Percentiles rank a stretch among this genome's conserved stretches.
These are phyloP conservation scores for Asterochloris sp. DNA, from an alignment of 139 green algal species.

Conservation along the genomic window DNA sequence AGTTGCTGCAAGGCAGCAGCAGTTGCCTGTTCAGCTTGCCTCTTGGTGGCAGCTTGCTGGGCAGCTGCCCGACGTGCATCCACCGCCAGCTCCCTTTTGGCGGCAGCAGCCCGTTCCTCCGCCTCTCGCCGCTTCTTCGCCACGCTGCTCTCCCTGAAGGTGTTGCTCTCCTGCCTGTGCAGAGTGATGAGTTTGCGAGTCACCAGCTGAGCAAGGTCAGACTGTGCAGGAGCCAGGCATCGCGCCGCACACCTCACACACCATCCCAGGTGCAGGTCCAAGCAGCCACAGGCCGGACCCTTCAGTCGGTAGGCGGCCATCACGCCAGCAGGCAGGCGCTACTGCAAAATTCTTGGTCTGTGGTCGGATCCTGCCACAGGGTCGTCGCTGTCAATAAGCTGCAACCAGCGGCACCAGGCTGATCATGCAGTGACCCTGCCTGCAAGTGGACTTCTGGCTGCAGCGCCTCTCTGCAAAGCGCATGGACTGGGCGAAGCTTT, in stretches of 20 bases:
- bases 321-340: not conserved
- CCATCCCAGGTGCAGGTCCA: not conserved
- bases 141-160: conserved; percentile 11
- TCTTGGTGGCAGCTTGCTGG: conserved; percentile 31
- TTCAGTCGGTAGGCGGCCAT: not conserved
- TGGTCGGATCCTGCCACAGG: too few relatives aligned
- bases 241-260: too few relatives aligned
- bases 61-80: conserved; percentile 22
- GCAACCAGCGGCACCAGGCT: too few relatives aligned
- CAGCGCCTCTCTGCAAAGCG: too few relatives aligned
- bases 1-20: not conserved
- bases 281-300: not conserved
- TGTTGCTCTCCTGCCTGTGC: conserved; percentile 31
- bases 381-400: too few relatives aligned
- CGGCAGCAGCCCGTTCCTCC: conserved; percentile 47
- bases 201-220: not conserved
- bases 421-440: too few relatives aligned
- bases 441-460: too few relatives aligned
- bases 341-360: too few relatives aligned
- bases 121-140: conserved; percentile 40
- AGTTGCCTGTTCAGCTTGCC: conserved; percentile 7
- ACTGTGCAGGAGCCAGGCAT: not conserved
- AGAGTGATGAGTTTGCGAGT: not conserved
- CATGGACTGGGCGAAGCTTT: too few relatives aligned
- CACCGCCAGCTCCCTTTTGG: conserved; percentile 21